Conservation (phyloP, 108 stramenopile species). For the Chaetoceros tenuissimus region DNA sequence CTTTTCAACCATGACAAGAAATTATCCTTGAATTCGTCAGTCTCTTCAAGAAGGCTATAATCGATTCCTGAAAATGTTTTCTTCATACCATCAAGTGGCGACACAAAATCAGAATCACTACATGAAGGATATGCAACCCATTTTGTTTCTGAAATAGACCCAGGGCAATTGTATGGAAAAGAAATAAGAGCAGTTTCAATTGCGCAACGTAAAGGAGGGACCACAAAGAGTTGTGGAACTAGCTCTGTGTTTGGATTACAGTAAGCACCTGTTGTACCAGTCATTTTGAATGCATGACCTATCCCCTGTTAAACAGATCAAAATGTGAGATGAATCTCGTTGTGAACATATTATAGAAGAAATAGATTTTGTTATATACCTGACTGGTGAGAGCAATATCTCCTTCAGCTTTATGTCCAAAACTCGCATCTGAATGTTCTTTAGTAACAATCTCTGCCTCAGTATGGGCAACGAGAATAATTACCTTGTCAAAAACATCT, state of each 20-base stretch:
- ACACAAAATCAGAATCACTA: background rate
- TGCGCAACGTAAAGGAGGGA: background rate
- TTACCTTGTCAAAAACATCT: background rate
- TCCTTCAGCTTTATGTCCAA: background rate
- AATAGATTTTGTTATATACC: no score
- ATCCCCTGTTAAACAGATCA: background rate
- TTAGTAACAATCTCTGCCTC: background rate
- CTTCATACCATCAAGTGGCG: background rate
- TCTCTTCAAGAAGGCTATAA: background rate
- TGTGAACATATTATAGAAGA: no score
- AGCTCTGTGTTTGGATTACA: background rate
- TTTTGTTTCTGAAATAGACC: background rate
- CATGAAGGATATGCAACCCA: background rate
- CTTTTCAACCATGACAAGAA: background rate
- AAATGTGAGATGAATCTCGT: no score
- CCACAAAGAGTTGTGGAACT: background rate
- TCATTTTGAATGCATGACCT: background rate
- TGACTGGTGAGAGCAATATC: background rate
- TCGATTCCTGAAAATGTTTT: background rate
- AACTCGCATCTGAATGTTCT: background rate
- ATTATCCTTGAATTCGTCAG: background rate
- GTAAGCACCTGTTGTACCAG: background rate
- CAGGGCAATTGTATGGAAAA: background rate
- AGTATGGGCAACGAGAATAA: background rate
- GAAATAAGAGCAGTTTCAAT: background rate